phyloP scores from a whole-genome alignment of 2,329 filamentous ascomycete species.

The Monosporascus sp. region DNA sequence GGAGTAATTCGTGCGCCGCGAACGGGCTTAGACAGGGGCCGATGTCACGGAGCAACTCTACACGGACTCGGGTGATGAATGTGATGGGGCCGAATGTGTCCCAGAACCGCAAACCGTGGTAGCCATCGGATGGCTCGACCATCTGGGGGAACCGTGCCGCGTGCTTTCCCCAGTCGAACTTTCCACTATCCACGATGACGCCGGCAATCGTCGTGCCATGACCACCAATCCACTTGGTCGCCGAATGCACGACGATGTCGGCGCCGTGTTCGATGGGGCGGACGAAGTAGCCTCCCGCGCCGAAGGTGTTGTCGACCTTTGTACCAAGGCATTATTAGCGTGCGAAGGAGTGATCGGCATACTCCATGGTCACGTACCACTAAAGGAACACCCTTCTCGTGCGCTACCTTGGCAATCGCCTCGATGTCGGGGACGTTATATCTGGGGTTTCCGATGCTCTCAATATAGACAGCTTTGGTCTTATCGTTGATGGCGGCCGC shows the following conservation, averaged over 20 bases:
- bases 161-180: conserved; percentile 89
- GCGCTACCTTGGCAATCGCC: conserved; percentile 76
- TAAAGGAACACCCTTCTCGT: conserved; percentile 59
- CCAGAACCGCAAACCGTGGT: conserved; percentile 92
- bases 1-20: conserved; percentile 82
- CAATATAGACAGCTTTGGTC: conserved; percentile 87
- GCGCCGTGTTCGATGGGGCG: conserved; percentile 85
- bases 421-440: conserved; percentile 93
- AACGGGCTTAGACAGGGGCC: conserved; percentile 83
- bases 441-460: conserved; percentile 88
- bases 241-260: conserved; percentile 90
- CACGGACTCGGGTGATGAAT: conserved; percentile 79
- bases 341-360: not conserved
- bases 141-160: conserved; percentile 86
- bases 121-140: conserved; percentile 79
- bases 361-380: conserved; percentile 38
- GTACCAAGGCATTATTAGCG: not conserved
- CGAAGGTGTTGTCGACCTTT: conserved; percentile 90
- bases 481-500: conserved; percentile 80
- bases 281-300: conserved; percentile 83
- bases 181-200: conserved; percentile 80
- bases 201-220: conserved; percentile 91
- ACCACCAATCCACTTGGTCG: conserved; percentile 95
- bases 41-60: conserved; percentile 85
- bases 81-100: conserved; percentile 81